Conservation (phyloP, 371 early-diverging fungal species). For the Vairimorpha necatrix region DNA sequence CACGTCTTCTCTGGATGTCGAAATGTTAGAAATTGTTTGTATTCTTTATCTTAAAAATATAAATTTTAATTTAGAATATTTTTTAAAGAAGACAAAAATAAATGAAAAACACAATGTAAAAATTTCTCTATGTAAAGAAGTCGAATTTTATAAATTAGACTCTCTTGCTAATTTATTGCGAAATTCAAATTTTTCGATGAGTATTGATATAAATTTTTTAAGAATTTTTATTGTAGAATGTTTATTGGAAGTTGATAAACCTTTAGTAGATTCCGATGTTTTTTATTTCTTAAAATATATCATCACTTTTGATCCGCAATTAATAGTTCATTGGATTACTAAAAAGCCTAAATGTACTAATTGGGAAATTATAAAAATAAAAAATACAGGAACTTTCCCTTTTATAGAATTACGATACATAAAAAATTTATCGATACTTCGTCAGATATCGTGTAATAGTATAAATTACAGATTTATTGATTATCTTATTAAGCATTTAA, state of each 20-base stretch:
- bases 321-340: slow-evolving; percentile 17
- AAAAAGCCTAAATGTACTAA: neutral
- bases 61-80: slow-evolving; percentile 2
- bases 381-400: slow-evolving; percentile 15
- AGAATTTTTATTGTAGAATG: neutral
- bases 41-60: neutral
- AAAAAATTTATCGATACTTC: slow-evolving; percentile 2
- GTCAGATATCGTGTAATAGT: neutral
- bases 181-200: neutral
- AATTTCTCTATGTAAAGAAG: neutral
- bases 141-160: neutral
- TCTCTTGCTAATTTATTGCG: neutral
- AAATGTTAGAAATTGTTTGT: neutral
- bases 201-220: neutral
- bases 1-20: neutral
- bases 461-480: slow-evolving; percentile 19
- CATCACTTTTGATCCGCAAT: neutral
- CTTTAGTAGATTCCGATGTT: neutral
- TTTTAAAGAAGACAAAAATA: neutral
- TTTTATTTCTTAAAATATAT: slow-evolving; percentile 29
- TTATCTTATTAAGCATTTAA: slow-evolving; percentile 5
- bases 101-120: neutral
- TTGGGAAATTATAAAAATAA: slow-evolving; percentile 10
- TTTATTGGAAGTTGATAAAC: neutral
- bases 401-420: slow-evolving; percentile 32